A percentile compares a stretch with the other conserved stretches of the same genome.
Evolutionary conservation across 116 monocot genomes (phyloP).

Genomic region (Cymodocea nodosa): DNA sequence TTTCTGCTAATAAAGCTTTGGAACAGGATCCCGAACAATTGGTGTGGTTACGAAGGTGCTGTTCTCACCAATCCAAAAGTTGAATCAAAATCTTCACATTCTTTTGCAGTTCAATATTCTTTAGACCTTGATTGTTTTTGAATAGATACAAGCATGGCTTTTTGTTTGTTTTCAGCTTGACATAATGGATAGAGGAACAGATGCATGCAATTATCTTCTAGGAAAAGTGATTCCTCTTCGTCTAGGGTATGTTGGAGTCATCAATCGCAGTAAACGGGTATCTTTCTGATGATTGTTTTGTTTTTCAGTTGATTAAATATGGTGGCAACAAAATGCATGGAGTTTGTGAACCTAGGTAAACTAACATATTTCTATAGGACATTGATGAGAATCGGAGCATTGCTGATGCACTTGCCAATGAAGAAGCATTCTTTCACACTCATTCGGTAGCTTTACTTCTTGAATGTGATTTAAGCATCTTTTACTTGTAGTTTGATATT

Average conservation of each 20-base stretch:
- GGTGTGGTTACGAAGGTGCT: constrained; percentile 73
- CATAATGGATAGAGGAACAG: constrained; percentile 86
- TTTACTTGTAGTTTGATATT: not conserved
- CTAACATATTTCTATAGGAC: constrained; percentile 6
- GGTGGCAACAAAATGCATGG: not conserved
- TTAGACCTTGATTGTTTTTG: not conserved
- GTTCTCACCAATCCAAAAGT: not conserved
- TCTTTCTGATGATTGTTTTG: not conserved
- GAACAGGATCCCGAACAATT: constrained; percentile 56
- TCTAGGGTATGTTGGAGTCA: constrained; percentile 74
- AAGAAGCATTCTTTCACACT: constrained; percentile 21
- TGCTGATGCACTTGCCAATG: constrained; percentile 23
- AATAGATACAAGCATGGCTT: not conserved
- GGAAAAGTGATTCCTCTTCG: constrained; percentile 77
- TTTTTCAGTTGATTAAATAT: not conserved
- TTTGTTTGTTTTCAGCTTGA: constrained; percentile 42
- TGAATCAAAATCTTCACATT: not conserved
- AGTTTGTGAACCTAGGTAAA: not conserved
- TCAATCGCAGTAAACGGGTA: constrained; percentile 84
- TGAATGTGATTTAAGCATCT: not conserved
- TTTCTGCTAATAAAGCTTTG: not conserved
- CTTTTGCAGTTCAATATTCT: not conserved
- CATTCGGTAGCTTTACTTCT: constrained; percentile 13
- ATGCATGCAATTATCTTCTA: constrained; percentile 65
- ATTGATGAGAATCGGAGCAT: constrained; percentile 21